A percentile compares a stretch with the other conserved stretches of the same genome.
phyloP scores from a whole-genome alignment of 169 alveolate species.

The Haemoproteus tartakovskyi region DNA sequence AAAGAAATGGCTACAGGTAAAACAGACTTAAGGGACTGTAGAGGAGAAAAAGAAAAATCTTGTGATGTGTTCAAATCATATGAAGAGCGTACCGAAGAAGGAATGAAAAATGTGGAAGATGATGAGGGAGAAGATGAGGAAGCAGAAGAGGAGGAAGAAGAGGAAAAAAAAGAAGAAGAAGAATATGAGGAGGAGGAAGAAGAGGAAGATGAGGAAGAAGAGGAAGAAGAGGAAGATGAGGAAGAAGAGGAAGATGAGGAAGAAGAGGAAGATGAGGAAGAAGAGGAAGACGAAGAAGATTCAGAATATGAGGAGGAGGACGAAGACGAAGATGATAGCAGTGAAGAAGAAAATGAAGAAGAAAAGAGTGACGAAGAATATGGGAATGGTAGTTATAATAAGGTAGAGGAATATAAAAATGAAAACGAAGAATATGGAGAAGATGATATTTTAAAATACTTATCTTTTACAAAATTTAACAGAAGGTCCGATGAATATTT shows the following conservation, averaged over 20 bases:
- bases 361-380: background rate
- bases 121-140: no score
- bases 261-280: no score
- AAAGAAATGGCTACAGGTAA: no score
- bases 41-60: no score
- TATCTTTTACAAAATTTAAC: constrained; percentile 12
- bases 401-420: background rate
- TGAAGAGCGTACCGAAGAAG: no score
- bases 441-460: constrained; percentile 59
- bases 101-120: no score
- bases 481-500: constrained; percentile 15
- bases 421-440: background rate
- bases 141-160: background rate
- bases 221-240: background rate
- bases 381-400: background rate
- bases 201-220: background rate
- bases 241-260: background rate
- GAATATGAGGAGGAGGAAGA: background rate
- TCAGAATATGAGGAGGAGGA: background rate
- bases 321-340: background rate
- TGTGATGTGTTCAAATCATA: no score
- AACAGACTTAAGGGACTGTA: no score
- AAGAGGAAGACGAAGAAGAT: no score
- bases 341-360: background rate
- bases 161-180: background rate